Evolutionary conservation across 441 rosid genomes (phyloP), one percentile per base, ranked within the genome.

Genomic region (Flueggea neowawraea): DNA sequence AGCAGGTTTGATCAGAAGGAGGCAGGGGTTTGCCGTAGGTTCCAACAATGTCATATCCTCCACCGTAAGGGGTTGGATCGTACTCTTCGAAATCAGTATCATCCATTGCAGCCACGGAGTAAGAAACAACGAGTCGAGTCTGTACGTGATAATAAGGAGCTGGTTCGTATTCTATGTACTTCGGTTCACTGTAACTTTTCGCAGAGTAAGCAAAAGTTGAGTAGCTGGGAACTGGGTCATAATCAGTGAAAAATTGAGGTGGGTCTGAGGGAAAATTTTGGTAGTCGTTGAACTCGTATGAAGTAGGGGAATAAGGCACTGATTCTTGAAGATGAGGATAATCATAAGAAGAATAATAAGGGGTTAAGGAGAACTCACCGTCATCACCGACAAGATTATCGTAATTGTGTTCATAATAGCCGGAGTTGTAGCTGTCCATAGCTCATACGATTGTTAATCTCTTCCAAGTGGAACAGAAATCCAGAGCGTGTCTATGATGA

Each of bases 51-150:
- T 90, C 87, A 49, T 77, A 88, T 17, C 95, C 96, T 52, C 98
- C 96, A 12, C 58, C 81, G 28, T 81, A 93, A 70, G 96, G 95
- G 6, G 88, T 88, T 13, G 91, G 80, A 55, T 90, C 97, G 28
- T 80, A 85, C 3, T 90, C 93, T 4, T 85, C 85, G 33, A 78
- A 86, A 0, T 70, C 87, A 31, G 81, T 67, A 57, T 74, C 82
- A 36, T 78, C 69, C 55, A 78, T 81, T 16, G 70, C 84, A 2
- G 70, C 59, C 44, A 74, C 83, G 15, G 84, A 73, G 66, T 75
- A 57, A 41, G 81, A 78, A 52, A 83, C 63, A 2, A 52, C 71
- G 53, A 80, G 82, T 28, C 58, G 78, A 62, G 88, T 71, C 52
- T 57, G 64, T 10, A 49, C 67, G 8, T 66, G 54, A 54, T 36